phyloP scores from a whole-genome alignment of 306 rosid species.

The Aeschynomene evenia region DNA sequence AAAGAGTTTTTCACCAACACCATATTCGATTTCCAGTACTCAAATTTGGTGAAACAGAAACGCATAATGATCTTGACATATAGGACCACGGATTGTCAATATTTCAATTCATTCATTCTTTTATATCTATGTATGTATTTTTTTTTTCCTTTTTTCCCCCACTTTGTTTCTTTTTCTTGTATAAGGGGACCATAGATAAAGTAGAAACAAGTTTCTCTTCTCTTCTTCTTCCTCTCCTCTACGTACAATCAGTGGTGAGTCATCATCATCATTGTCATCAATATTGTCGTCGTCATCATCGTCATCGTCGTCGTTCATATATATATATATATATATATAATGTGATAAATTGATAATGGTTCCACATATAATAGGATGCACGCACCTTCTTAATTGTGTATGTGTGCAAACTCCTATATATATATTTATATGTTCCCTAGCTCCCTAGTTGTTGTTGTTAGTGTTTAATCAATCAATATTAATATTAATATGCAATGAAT shows the following conservation, averaged over 20 bases:
- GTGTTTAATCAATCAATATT: no score
- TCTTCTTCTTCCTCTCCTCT: neutral
- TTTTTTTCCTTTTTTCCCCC: neutral
- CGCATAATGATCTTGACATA: constrained; percentile 1
- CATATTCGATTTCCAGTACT: neutral
- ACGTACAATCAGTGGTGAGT: constrained; percentile 21
- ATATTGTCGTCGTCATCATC: constrained; percentile 2
- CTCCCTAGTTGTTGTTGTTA: no score
- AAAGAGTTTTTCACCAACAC: neutral
- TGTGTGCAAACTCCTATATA: constrained; percentile 35
- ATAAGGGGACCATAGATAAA: constrained; percentile 22
- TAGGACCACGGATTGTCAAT: constrained; percentile 1
- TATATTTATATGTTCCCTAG: neutral
- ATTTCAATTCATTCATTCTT: neutral
- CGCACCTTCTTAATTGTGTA: no score
- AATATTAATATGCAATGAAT: neutral
- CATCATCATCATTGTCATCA: constrained; percentile 7
- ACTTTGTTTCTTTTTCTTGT: neutral
- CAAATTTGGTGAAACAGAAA: neutral
- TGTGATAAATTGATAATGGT: constrained; percentile 13
- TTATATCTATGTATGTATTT: neutral
- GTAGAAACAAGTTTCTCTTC: constrained; percentile 6
- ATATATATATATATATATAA: no score
- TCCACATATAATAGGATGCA: neutral
- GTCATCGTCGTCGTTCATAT: constrained; percentile 22